Base-by-base conservation (phyloP, 2,329 filamentous ascomycete species). In the Fusarium napiforme region DNA sequence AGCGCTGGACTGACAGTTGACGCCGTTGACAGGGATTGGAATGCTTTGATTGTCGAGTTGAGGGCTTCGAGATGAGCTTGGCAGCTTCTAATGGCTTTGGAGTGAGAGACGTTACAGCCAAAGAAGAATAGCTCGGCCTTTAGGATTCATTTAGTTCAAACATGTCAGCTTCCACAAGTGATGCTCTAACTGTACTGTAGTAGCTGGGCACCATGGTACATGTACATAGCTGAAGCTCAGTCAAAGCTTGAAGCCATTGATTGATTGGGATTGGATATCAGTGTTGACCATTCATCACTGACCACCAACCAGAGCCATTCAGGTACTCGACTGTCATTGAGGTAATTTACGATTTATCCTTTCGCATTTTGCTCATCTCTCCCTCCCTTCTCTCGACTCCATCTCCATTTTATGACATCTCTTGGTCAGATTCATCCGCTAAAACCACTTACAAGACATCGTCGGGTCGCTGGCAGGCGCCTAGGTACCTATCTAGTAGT, bases 191-290 rank as follows among this genome's bases (percentile, higher is more conserved):
- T n/a, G 18, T 19, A 37, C n/a, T n/a, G 18, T 19, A 32, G 61
- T 43, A 39, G 55, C 26, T 47, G 8, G 23, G 16, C 23, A 23
- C 23, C 23, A 23, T 45, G 23, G 23, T 45, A 26, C 42, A 26
- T 19, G 15, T n/a, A n/a, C 46, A 14, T 28, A 43, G 42, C 43
- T 60, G 36, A 60, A 68, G 69, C 55, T 65, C 55, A 55, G 69
- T 60, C 68, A 64, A 72, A 53, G 69, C 52, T 69, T 63, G 52
- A 60, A 57, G 66, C 47, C 65, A n/a, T n/a, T 40, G 11, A 60
- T 66, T 70, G 59, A 64, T 73, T 64, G 43, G 71, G 43, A 47
- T 47, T 21, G 26, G 26, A 72, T 49, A 53, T 67, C 45, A 43
- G 28, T n/a, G 32, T 36, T 40, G 34, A 34, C 60, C 55, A 72